Conservation (phyloP, 1,284 basidiomycete genomes). For the Marasmius tenuissimus region DNA sequence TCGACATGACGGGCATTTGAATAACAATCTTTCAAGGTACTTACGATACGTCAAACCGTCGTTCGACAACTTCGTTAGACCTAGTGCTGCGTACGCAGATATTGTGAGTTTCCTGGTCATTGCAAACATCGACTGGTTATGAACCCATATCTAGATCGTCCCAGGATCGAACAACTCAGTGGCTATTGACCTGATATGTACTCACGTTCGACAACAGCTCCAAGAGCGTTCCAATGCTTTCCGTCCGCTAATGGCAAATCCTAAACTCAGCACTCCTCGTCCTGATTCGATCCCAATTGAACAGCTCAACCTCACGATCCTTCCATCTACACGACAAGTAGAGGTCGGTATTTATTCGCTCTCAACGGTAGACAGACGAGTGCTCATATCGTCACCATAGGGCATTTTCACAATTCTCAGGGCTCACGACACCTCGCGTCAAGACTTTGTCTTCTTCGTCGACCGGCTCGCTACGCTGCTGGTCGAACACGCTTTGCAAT, state of each 20-base stretch:
- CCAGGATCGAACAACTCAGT: conserved; percentile 85
- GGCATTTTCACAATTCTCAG: conserved; percentile 89
- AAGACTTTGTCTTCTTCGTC: conserved; percentile 89
- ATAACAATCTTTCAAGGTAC: conserved; percentile 51
- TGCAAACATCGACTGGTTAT: not conserved
- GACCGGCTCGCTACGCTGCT: conserved; percentile 86
- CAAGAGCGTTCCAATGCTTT: conserved; percentile 75
- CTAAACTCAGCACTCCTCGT: conserved; percentile 34
- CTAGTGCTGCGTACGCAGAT: conserved; percentile 85
- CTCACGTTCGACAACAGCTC: conserved; percentile 86
- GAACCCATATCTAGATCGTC: conserved; percentile 66
- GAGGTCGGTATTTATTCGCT: conserved; percentile 43
- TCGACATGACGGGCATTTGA: not conserved
- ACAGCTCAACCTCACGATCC: conserved; percentile 61
- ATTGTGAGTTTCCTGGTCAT: conserved; percentile 54
- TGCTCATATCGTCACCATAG: conserved; percentile 36
- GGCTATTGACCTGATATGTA: conserved; percentile 93
- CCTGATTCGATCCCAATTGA: conserved; percentile 31
- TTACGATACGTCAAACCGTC: conserved; percentile 91
- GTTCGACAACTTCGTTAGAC: conserved; percentile 94
- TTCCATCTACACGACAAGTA: conserved; percentile 83
- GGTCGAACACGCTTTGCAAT: conserved; percentile 82
- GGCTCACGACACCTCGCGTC: conserved; percentile 65
- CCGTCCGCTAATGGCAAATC: conserved; percentile 68
- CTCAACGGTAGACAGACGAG: not conserved